Evolutionary conservation across 805 yeast species (phyloP).

Genomic region (Saccharomycopsis javanensis): DNA sequence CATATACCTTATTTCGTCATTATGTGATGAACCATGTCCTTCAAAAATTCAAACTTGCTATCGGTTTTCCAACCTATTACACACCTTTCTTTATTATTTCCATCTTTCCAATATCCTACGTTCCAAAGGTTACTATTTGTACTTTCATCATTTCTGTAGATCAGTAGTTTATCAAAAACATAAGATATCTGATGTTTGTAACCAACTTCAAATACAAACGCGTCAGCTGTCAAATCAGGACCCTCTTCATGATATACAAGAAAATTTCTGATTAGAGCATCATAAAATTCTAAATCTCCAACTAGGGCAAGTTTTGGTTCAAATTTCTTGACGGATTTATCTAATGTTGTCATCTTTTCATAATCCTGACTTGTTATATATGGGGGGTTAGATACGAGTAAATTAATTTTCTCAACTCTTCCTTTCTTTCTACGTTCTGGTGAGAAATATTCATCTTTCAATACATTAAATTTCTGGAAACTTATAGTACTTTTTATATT

Average conservation of each 20-base stretch:
- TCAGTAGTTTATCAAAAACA: slow-evolving; percentile 24
- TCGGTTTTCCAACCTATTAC: slow-evolving; percentile 49
- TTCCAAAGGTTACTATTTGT: slow-evolving; percentile 35
- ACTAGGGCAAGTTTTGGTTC: slow-evolving; percentile 78
- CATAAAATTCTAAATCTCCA: slow-evolving; percentile 68
- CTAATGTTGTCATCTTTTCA: slow-evolving; percentile 28
- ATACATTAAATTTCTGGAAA: slow-evolving; percentile 5
- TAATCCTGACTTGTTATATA: slow-evolving; percentile 52
- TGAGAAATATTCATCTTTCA: slow-evolving; percentile 13
- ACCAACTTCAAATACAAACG: slow-evolving; percentile 75
- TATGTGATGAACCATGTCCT: not conserved
- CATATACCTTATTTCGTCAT: not conserved
- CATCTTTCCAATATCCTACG: slow-evolving; percentile 40
- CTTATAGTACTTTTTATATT: not conserved
- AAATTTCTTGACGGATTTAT: slow-evolving; percentile 52
- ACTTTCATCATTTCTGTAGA: not conserved
- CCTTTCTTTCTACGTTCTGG: not conserved
- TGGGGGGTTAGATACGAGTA: slow-evolving; percentile 86
- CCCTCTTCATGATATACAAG: slow-evolving; percentile 25
- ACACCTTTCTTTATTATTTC: slow-evolving; percentile 44
- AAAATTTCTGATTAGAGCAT: slow-evolving; percentile 40
- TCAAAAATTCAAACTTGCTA: slow-evolving; percentile 1
- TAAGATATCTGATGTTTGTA: slow-evolving; percentile 42
- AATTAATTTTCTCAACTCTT: slow-evolving; percentile 27
- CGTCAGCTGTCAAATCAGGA: slow-evolving; percentile 30